Percentiles rank a stretch among this genome's conserved stretches.
phyloP scores from a whole-genome alignment of 176 grass and related monocot species.

The Paspalum vaginatum region DNA sequence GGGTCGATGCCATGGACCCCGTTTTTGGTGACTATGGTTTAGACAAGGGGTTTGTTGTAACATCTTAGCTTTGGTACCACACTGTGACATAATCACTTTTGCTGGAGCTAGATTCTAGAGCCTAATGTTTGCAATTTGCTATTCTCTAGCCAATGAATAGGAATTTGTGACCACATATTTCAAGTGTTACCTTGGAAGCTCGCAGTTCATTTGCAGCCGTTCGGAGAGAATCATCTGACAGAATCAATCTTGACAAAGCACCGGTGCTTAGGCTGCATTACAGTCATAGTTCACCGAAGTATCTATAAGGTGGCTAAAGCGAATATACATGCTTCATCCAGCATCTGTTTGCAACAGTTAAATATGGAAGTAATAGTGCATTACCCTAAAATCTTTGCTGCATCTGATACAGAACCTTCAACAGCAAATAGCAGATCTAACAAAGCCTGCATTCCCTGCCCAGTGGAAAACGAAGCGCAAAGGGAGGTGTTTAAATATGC shows the following conservation, averaged over 20 bases:
- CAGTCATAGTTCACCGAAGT: slow-evolving; percentile 1
- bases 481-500: background rate
- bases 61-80: background rate
- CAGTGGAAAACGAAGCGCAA: background rate
- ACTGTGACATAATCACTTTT: background rate
- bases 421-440: slow-evolving; percentile 86
- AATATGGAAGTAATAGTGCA: slow-evolving; percentile 1
- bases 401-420: slow-evolving; percentile 86
- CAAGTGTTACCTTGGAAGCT: slow-evolving; percentile 70
- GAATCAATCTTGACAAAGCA: slow-evolving; percentile 90
- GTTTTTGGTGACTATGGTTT: too few species aligned
- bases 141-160: background rate
- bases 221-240: slow-evolving; percentile 94
- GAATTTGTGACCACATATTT: background rate
- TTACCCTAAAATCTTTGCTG: slow-evolving; percentile 92
- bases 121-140: slow-evolving; percentile 11
- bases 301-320: background rate
- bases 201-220: slow-evolving; percentile 82
- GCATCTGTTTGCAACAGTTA: background rate
- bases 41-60: background rate
- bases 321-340: background rate
- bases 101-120: background rate
- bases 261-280: slow-evolving; percentile 88
- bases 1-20: too few species aligned
- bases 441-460: slow-evolving; percentile 96